Conservation (phyloP, 345 rosid genomes). For the Melaleuca quinquenervia region DNA sequence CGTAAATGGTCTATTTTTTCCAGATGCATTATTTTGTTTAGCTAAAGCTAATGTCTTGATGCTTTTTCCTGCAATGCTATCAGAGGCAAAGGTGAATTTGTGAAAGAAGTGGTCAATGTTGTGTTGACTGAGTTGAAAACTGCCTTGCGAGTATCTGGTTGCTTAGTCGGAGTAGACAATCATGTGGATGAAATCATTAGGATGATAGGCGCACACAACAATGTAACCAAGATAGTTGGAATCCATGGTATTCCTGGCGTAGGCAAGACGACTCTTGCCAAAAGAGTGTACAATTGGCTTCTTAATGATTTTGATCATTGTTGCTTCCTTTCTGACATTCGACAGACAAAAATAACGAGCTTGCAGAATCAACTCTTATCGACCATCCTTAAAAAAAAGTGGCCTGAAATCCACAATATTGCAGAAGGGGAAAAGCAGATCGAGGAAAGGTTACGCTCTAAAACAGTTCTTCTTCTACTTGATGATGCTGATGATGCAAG, state of each 20-base stretch:
- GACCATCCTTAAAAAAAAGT: too few relatives aligned
- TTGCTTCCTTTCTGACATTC: background rate
- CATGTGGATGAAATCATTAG: background rate
- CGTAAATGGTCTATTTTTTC: too few relatives aligned
- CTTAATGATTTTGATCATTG: too few relatives aligned
- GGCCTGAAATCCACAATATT: background rate
- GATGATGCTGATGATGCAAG: background rate
- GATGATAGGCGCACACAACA: background rate
- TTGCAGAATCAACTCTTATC: background rate
- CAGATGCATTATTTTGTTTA: too few relatives aligned
- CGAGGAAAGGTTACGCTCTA: rapidly evolving
- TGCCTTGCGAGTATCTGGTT: background rate
- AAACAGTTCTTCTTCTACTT: background rate
- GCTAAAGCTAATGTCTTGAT: background rate
- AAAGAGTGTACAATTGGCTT: background rate
- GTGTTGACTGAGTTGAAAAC: background rate
- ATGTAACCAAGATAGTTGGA: background rate
- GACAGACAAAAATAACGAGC: rapidly evolving
- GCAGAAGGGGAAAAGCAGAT: rapidly evolving
- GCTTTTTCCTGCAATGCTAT: background rate
- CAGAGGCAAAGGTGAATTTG: background rate
- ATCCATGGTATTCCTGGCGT: background rate
- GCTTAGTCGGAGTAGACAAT: background rate
- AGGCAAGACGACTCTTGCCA: background rate
- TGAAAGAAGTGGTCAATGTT: background rate